A percentile compares a stretch with the other conserved stretches of the same genome.
phyloP scores from a whole-genome alignment of 352 stramenopile genomes.

The Vaucheria bursata region DNA sequence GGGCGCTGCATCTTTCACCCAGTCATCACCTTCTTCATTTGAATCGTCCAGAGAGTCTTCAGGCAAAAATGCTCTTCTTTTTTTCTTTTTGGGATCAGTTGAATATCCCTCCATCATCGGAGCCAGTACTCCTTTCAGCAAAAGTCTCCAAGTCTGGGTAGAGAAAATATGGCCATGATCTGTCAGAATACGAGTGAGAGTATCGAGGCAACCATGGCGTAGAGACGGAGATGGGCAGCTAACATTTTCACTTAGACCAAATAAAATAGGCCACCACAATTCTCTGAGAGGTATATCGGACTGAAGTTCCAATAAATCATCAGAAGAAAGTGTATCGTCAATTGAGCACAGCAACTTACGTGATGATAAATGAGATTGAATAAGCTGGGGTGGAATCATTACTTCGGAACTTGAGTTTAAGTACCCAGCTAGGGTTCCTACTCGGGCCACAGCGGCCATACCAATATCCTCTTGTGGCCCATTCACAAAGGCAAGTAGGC shows the following conservation, averaged over 20 bases:
- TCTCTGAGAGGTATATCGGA: conserved; percentile 33
- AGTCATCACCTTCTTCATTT: neutral
- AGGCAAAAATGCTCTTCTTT: neutral
- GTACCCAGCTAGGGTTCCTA: conserved; percentile 3
- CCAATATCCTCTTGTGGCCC: conserved; percentile 58
- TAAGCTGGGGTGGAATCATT: neutral
- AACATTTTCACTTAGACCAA: conserved; percentile 84
- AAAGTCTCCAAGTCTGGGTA: conserved; percentile 50
- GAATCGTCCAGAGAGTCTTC: too few relatives aligned
- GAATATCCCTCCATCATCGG: conserved; percentile 51
- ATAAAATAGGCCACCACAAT: conserved; percentile 90
- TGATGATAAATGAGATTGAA: conserved; percentile 1
- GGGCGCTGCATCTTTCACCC: conserved; percentile 21
- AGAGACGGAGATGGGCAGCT: conserved; percentile 76
- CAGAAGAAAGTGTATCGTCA: too few relatives aligned
- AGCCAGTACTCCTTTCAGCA: conserved; percentile 52
- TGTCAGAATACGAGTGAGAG: conserved; percentile 50
- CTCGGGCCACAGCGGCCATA: conserved; percentile 46
- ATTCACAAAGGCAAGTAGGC: conserved; percentile 34
- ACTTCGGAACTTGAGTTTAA: neutral
- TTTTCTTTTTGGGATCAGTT: conserved; percentile 33
- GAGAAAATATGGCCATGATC: conserved; percentile 46
- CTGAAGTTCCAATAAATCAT: neutral
- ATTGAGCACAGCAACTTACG: too few relatives aligned
- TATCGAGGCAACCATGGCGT: conserved; percentile 61